Conservation (phyloP, 495 filamentous ascomycete genomes). For the Sphaerosporella brunnea region DNA sequence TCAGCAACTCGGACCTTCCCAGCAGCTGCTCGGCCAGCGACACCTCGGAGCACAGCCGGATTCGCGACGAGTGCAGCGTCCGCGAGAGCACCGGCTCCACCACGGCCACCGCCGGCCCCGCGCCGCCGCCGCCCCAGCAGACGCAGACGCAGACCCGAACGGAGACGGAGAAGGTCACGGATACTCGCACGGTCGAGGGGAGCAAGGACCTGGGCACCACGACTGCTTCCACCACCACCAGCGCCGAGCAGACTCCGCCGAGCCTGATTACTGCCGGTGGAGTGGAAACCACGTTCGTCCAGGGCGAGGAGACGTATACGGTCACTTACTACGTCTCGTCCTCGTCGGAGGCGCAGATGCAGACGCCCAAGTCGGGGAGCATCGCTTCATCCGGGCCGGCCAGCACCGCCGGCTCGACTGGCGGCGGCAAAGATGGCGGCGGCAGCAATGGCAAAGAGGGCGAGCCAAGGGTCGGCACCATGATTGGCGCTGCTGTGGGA, state of each 20-base stretch:
- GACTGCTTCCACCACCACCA: too few species aligned
- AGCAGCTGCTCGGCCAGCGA: background rate
- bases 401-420: background rate
- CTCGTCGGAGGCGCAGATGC: too few species aligned
- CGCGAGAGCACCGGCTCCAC: background rate
- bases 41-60: background rate
- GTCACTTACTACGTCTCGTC: background rate
- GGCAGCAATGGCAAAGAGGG: background rate
- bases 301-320: background rate
- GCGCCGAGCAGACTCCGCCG: too few species aligned
- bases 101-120: too few species aligned
- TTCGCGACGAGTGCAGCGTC: background rate
- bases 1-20: background rate
- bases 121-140: too few species aligned
- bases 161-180: background rate
- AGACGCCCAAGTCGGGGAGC: too few species aligned
- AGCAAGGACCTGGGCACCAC: too few species aligned
- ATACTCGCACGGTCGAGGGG: background rate
- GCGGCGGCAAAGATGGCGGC: background rate
- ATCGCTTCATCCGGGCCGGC: background rate
- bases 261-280: background rate
- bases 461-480: too few species aligned
- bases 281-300: background rate
- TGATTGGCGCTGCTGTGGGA: background rate
- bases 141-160: background rate